phyloP scores from a whole-genome alignment of 345 rosid genomes.

The Turnera subulata region DNA sequence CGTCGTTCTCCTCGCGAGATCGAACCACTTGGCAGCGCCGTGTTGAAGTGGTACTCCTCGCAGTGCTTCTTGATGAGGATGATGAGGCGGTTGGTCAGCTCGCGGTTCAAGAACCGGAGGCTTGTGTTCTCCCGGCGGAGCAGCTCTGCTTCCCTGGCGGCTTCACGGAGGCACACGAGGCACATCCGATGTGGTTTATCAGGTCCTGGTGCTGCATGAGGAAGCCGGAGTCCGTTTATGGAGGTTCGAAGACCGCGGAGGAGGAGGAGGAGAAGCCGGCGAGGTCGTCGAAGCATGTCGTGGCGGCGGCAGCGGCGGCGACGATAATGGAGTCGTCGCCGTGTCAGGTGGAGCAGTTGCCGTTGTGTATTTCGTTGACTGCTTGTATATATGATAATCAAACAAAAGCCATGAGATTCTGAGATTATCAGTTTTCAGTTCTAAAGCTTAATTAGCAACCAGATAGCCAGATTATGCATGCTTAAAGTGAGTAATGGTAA shows the following conservation, averaged over 20 bases:
- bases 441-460: neutral
- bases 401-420: neutral
- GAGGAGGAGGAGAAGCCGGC: conserved; percentile 15
- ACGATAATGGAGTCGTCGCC: conserved; percentile 9
- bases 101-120: conserved; percentile 53
- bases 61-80: conserved; percentile 38
- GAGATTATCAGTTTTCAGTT: neutral
- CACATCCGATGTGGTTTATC: conserved; percentile 44
- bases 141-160: conserved; percentile 46
- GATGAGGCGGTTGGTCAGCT: conserved; percentile 57
- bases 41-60: conserved; percentile 21
- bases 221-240: conserved; percentile 21
- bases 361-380: conserved; percentile 25
- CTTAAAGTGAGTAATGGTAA: too few relatives aligned
- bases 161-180: conserved; percentile 38
- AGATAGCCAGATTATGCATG: too few relatives aligned
- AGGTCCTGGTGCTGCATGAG: conserved; percentile 43
- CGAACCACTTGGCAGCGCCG: conserved; percentile 27
- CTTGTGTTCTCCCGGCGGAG: conserved; percentile 57
- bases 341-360: conserved; percentile 13
- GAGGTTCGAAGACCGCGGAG: conserved; percentile 5
- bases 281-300: neutral
- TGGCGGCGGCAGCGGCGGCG: neutral
- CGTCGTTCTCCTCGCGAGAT: conserved; percentile 26
- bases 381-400: too few relatives aligned